Evolutionary conservation across 495 filamentous ascomycete genomes (phyloP).

Genomic region (Daldinia childiae): DNA sequence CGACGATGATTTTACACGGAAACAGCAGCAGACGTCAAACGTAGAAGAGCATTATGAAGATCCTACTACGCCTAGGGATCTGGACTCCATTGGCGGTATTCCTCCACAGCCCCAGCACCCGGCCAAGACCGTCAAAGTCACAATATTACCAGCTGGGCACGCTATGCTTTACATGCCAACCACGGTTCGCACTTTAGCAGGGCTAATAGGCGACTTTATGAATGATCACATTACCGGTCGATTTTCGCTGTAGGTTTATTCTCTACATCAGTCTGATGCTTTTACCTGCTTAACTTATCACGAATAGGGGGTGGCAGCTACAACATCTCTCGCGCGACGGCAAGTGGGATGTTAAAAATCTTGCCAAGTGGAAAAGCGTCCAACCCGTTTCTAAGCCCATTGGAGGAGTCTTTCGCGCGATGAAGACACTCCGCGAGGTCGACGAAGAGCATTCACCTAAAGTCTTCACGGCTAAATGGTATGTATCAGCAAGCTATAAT

Average conservation of each 20-base stretch:
- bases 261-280: background rate
- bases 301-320: conserved; percentile 80
- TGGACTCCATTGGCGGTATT: conserved; percentile 45
- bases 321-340: conserved; percentile 84
- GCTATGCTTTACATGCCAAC: conserved; percentile 82
- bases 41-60: conserved; percentile 55
- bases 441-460: conserved; percentile 84
- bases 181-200: conserved; percentile 78
- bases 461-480: conserved; percentile 74
- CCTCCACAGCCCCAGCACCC: conserved; percentile 55
- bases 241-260: conserved; percentile 64
- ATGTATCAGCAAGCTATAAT: background rate
- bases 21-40: conserved; percentile 26
- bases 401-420: conserved; percentile 76
- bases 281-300: conserved; percentile 10
- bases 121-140: conserved; percentile 69
- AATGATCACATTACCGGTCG: conserved; percentile 76
- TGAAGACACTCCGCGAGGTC: conserved; percentile 88
- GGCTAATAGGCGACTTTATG: conserved; percentile 85
- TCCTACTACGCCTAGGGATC: conserved; percentile 55
- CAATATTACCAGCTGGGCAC: conserved; percentile 83
- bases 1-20: conserved; percentile 48
- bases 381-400: conserved; percentile 81
- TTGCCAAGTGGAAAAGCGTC: conserved; percentile 87
- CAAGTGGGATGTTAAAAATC: conserved; percentile 98